These are phyloP conservation scores for Podospora conica DNA, from an alignment of 495 filamentous ascomycete species.

Conservation along the genomic window DNA sequence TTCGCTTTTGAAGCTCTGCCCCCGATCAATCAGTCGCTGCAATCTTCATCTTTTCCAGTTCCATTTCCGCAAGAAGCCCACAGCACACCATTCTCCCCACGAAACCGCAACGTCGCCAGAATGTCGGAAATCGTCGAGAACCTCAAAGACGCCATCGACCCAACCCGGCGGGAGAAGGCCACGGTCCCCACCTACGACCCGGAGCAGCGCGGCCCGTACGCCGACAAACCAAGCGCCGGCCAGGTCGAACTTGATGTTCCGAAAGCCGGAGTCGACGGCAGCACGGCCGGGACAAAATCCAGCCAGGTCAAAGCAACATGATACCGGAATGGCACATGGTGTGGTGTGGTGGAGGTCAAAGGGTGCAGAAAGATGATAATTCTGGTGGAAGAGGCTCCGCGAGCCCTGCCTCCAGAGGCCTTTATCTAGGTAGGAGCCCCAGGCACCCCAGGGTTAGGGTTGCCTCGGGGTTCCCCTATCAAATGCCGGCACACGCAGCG, in stretches of 20 bases:
- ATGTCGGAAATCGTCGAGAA: constrained; percentile 27
- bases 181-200: constrained; percentile 22
- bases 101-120: background rate
- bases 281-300: background rate
- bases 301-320: background rate
- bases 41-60: background rate
- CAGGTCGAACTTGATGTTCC: constrained; percentile 5
- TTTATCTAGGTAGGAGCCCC: no score
- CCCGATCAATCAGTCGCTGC: background rate
- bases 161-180: constrained; percentile 21
- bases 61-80: background rate
- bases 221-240: constrained; percentile 5
- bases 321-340: no score
- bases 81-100: background rate
- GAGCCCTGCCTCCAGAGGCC: no score
- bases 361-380: no score
- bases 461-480: no score
- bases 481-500: no score
- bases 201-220: constrained; percentile 19
- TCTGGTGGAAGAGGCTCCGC: no score
- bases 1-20: background rate
- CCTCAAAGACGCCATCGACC: constrained; percentile 24
- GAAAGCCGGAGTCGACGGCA: background rate
- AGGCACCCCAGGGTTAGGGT: no score
- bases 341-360: no score